Percentiles rank a stretch among this genome's conserved stretches.
phyloP scores from a whole-genome alignment of 2,329 filamentous ascomycete species.

The Clarireedia hainanense region DNA sequence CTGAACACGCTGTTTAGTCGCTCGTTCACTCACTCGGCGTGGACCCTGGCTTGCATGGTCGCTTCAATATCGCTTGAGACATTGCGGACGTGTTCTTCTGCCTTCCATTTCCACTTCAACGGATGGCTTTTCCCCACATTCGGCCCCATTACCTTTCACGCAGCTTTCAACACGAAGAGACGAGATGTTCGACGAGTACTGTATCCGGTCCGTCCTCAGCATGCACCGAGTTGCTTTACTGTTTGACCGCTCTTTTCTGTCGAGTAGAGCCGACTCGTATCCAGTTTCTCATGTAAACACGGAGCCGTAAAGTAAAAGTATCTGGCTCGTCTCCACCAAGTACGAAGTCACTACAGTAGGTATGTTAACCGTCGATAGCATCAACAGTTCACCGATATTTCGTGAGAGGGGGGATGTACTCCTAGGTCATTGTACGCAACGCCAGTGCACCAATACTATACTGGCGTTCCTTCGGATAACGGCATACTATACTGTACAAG shows the following conservation, averaged over 20 bases:
- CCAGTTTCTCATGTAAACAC: background rate
- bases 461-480: too few relatives aligned
- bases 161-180: background rate
- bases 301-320: background rate
- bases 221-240: background rate
- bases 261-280: background rate
- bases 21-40: background rate
- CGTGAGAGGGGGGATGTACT: too few relatives aligned
- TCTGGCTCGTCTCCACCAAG: background rate
- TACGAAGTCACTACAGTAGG: too few relatives aligned
- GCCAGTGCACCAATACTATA: too few relatives aligned
- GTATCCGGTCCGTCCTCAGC: background rate
- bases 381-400: too few relatives aligned
- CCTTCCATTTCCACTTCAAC: too few relatives aligned
- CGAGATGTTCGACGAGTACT: background rate
- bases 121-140: background rate
- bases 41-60: background rate
- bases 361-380: too few relatives aligned
- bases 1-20: background rate
- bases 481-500: too few relatives aligned
- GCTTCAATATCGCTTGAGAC: background rate
- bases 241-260: background rate
- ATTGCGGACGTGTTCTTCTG: background rate
- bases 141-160: background rate
- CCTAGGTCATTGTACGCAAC: too few relatives aligned